Evolutionary conservation across 2,329 filamentous ascomycete species (phyloP), one percentile per base, ranked within the genome.

Genomic region (Sporothrix luriei): DNA sequence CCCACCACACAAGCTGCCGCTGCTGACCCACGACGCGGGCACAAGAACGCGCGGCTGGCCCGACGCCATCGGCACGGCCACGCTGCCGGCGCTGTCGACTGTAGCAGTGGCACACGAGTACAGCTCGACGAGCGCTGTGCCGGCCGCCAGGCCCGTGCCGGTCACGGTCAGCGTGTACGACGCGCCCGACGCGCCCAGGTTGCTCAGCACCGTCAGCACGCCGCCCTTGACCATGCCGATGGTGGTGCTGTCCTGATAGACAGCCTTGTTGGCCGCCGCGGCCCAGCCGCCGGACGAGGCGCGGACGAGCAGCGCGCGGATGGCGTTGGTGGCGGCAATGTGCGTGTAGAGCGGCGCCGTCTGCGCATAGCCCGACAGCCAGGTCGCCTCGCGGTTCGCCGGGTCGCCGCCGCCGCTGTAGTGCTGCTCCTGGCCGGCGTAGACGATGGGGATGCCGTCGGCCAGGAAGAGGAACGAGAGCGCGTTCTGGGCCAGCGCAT

Each of bases 381-480:
- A 89, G 54, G 85, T 79, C 9, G 86, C 84, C 75, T 88, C 86
- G n/a, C 86, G 84, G 74, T 84, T 84, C 66, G 80, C 82, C 0
- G 82, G 78, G 10, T 85, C 85, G 59, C 78, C 78, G 49, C 76
- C 80, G n/a, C 80, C 81, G 1, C 79, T 76, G 75, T 83, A 87
- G 71, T 84, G 85, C 74, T 90, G 88, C 77, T 90, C 88, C 71
- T 88, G 86, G 38, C 88, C 88, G 73, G 89, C 84, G 77, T 90
- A 91, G 46, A 90, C 81, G 69, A 89, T 86, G 0, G 88, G 87
- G 43, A 90, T 85, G 10, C 88, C 88, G 59, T 73, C 72, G 14
- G 65, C 24, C 4, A 70, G 40, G 21, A 72, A 70, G 3, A 68
- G 16, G 74, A 86, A 90, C 0, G 86, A 82, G 52, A 90, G 80